Base-by-base conservation (phyloP, 2,329 filamentous ascomycete genomes). In the Pseudogymnoascus sp. region DNA sequence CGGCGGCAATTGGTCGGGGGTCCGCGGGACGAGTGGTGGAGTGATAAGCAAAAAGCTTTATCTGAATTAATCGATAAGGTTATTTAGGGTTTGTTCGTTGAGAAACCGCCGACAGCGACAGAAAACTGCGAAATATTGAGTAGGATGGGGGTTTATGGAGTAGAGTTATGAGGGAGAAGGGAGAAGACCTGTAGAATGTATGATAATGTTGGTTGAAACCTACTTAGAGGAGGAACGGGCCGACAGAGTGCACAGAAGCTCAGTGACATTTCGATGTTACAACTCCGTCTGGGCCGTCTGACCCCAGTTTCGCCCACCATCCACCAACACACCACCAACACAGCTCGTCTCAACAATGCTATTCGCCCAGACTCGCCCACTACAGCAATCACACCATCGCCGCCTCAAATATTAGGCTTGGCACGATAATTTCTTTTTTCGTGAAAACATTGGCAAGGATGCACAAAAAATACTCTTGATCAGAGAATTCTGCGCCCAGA, bases 21-120 rank as follows among this genome's bases (percentile, higher is more conserved):
- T 55, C 48, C 27, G 48, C 48, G 48, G 48, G 27, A 12, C n/a
- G 2, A 18, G 48, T 55, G 48, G 48, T 55, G 48, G 48, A 55
- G 48, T 55, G 48, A 55, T 55, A 33, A 55, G 48, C 48, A 55
- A 55, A 55, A 55, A 55, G 48, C 48, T 55, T 55, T 55, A 55
- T 55, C 48, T 33, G n/a, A 33, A 33, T 33, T 55, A 55, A 33
- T 55, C 48, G 48, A 55, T 55, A 55, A 55, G 48, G 48, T 55
- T 55, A 18, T 55, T 55, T 55, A 33, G 48, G 48, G 48, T 55
- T 55, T 55, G 48, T 55, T 33, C 27, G 29, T 55, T 55, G 48
- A 55, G 48, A 55, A 55, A 55, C 4, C 27, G 48, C 48, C 48
- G 48, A 33, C 27, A 33, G 29, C 3, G 48, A 55, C 27, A n/a